Evolutionary conservation across 257 asterid genomes (phyloP).

Genomic region (Dorcoceras hygrometricum): DNA sequence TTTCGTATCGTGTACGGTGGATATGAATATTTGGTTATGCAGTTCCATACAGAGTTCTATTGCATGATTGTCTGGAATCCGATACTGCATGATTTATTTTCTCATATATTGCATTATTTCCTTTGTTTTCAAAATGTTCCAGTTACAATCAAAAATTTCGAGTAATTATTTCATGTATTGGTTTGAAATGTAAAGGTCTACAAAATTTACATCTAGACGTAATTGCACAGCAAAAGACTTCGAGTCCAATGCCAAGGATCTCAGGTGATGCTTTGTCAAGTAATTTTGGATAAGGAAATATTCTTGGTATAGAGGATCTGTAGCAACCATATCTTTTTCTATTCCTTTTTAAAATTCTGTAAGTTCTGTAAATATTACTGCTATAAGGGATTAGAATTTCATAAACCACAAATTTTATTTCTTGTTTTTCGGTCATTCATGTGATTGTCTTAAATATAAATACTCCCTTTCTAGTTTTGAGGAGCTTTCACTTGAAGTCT

Average conservation of each 20-base stretch:
- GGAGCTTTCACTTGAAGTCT: conserved; percentile 5
- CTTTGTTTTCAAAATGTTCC: conserved; percentile 6
- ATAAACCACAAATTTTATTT: not conserved
- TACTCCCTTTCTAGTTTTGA: conserved; percentile 14
- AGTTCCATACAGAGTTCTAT: not conserved
- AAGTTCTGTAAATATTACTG: not conserved
- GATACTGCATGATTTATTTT: too few relatives aligned
- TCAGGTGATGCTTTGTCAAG: not conserved
- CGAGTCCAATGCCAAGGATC: not conserved
- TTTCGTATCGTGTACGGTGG: conserved; percentile 15
- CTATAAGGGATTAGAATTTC: not conserved
- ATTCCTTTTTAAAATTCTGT: not conserved
- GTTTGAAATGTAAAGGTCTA: conserved; percentile 3
- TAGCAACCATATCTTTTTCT: not conserved
- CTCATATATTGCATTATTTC: conserved; percentile 16
- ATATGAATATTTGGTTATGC: conserved; percentile 7
- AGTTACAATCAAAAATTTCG: not conserved
- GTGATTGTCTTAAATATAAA: conserved; percentile 18
- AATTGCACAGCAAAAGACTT: conserved; percentile 19
- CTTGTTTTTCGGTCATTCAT: conserved; percentile 12
- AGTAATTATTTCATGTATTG: not conserved
- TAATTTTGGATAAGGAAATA: not conserved
- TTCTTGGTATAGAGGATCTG: not conserved
- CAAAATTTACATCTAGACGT: conserved; percentile 10
- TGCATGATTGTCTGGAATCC: conserved; percentile 1